A percentile compares a stretch with the other conserved stretches of the same genome.
Conservation (phyloP, 495 filamentous ascomycete genomes). For the Aspergillus haitiensis region DNA sequence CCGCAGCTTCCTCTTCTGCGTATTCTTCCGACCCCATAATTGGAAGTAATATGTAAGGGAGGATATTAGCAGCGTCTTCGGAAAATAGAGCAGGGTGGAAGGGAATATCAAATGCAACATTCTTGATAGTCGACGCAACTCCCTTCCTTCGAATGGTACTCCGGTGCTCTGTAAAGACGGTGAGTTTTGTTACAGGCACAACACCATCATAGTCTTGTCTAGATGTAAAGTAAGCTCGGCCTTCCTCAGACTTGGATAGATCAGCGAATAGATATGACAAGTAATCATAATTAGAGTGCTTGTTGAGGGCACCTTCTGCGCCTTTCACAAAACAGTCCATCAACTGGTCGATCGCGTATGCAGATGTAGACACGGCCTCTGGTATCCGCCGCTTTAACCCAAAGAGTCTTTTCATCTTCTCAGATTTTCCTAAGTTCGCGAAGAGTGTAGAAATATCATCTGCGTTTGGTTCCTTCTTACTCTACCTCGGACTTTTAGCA, state of each 20-base stretch:
- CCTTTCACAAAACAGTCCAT: conserved; percentile 96
- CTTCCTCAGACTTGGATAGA: conserved; percentile 72
- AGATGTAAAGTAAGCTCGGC: conserved; percentile 73
- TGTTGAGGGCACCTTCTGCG: conserved; percentile 76
- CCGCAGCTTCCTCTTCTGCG: conserved; percentile 65
- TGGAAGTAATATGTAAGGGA: conserved; percentile 82
- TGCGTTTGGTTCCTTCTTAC: conserved; percentile 67
- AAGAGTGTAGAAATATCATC: conserved; percentile 88
- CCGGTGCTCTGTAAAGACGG: conserved; percentile 87
- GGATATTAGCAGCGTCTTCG: conserved; percentile 71
- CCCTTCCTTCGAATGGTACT: conserved; percentile 79
- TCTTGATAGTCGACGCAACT: conserved; percentile 91
- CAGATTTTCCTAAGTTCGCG: conserved; percentile 83
- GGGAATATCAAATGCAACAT: conserved; percentile 69
- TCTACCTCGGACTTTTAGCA: conserved; percentile 37
- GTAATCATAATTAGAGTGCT: conserved; percentile 86
- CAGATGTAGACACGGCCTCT: conserved; percentile 62
- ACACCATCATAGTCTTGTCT: conserved; percentile 73
- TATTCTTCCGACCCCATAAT: conserved; percentile 61
- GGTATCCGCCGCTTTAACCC: conserved; percentile 61
- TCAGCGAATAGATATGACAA: conserved; percentile 93
- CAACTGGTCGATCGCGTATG: conserved; percentile 79
- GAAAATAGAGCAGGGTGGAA: conserved; percentile 71
- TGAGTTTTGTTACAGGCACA: conserved; percentile 83
- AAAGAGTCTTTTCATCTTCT: conserved; percentile 65